Evolutionary conservation across 106 monocot species (phyloP), one percentile per base, ranked within the genome.

Genomic region (Alisma plantagoaquatica): DNA sequence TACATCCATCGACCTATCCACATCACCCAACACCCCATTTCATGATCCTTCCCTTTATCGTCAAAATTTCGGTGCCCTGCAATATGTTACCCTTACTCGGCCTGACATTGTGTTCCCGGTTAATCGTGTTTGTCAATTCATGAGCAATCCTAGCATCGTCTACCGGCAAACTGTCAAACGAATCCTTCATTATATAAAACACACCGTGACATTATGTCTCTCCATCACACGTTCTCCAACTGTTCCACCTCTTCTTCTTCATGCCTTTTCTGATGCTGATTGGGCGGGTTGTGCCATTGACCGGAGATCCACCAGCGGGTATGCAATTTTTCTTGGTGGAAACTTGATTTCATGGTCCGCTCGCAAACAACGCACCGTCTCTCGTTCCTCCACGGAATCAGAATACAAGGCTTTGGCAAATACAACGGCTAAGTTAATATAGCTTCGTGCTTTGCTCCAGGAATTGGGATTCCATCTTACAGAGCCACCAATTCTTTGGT

Each of bases 231-330:
- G 2, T 45, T n/a, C n/a, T n/a, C n/a, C n/a, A n/a, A n/a, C n/a
- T n/a, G n/a, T n/a, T n/a, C n/a, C n/a, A n/a, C 44, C 2, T 1
- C 11, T 6, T n/a, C 19, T n/a, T 18, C 29, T 29, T 33, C 5
- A 11, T 27, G 59, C 46, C 9, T 60, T n/a, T 30, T n/a, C 29
- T n/a, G 59, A 60, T 45, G 44, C 29, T 46, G 59, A 60, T 18
- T 60, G 44, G 43, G 59, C 29, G 6, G 59, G 59, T 2, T 28
- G 46, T 30, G n/a, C 22, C 2, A 46, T 46, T 46, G 45, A 60
- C 18, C 31, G 56, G 21, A 27, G 17, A 30, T 46, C 45, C 30
- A 60, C 59, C 3, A 14, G 46, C 30, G 59, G 44, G 3, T 60
- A 28, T 46, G 43, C 7, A 29, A 45, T 60, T 17, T 60, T 18